Conservation (phyloP, 2,329 filamentous ascomycete species). For the Venturia pyrina region DNA sequence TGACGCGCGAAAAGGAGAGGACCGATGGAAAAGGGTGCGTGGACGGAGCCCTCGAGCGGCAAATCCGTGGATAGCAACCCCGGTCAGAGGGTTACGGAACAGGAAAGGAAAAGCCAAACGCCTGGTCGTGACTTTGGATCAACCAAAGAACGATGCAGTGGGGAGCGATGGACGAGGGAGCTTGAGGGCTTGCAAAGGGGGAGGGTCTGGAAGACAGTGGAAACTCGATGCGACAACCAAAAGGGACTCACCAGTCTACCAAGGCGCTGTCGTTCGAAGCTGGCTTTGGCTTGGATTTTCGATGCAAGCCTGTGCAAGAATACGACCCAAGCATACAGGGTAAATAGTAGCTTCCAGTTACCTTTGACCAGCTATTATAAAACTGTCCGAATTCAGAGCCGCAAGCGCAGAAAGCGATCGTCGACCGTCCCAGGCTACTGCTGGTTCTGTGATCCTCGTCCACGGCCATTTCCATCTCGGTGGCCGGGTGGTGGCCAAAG, state of each 20-base stretch:
- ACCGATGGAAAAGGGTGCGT: background rate
- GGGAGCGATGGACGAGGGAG: background rate
- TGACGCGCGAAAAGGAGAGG: background rate
- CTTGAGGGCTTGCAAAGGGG: background rate
- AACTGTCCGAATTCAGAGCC: constrained; percentile 23
- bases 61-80: background rate
- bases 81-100: background rate
- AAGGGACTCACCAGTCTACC: constrained; percentile 27
- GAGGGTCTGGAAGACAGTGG: too few species aligned
- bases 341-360: constrained; percentile 26
- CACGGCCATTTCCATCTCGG: background rate
- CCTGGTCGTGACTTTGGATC: background rate
- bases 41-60: background rate
- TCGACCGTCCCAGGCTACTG: constrained; percentile 15
- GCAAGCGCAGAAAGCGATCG: constrained; percentile 24
- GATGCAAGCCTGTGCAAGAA: constrained; percentile 19
- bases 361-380: constrained; percentile 27
- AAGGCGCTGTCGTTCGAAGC: constrained; percentile 23
- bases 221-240: background rate
- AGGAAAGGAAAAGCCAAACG: background rate
- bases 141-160: background rate
- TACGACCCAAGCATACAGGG: constrained; percentile 26
- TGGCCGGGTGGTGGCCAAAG: background rate
- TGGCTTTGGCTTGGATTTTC: constrained; percentile 19
- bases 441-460: constrained; percentile 6